Percentiles rank a stretch among this genome's conserved stretches.
These are phyloP conservation scores for Debaryomyces hansenii DNA, from an alignment of 805 yeast species.

Conservation along the genomic window DNA sequence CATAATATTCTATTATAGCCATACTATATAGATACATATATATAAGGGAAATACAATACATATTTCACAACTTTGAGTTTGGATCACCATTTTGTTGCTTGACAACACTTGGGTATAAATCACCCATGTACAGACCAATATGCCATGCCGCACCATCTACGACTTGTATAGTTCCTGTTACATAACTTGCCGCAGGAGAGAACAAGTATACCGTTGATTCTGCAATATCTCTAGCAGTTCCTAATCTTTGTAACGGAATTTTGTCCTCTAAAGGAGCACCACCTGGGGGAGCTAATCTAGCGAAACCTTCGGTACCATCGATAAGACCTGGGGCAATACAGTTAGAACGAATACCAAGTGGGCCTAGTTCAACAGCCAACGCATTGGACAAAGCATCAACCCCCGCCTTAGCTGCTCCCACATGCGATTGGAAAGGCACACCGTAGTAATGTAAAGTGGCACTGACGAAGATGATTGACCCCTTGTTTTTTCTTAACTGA, in stretches of 20 bases:
- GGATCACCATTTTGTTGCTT: slow-evolving; percentile 27
- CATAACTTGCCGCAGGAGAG: slow-evolving; percentile 76
- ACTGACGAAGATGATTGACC: slow-evolving; percentile 73
- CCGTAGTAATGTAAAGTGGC: slow-evolving; percentile 92
- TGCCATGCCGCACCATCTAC: slow-evolving; percentile 96
- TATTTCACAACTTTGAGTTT: slow-evolving; percentile 20
- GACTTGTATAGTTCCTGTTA: slow-evolving; percentile 74
- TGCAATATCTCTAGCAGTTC: slow-evolving; percentile 78
- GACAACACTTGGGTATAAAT: slow-evolving; percentile 34
- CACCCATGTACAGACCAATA: slow-evolving; percentile 46
- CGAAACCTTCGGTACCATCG: slow-evolving; percentile 82
- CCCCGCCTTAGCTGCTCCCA: slow-evolving; percentile 95
- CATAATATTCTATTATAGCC: background rate
- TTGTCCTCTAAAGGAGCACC: slow-evolving; percentile 36
- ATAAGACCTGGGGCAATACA: slow-evolving; percentile 93
- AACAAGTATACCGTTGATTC: slow-evolving; percentile 81
- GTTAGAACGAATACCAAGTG: slow-evolving; percentile 80
- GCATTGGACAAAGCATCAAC: slow-evolving; percentile 84
- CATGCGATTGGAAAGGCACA: slow-evolving; percentile 85
- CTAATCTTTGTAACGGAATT: slow-evolving; percentile 69
- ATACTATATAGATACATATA: background rate
- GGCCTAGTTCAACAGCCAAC: slow-evolving; percentile 89
- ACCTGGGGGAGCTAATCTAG: slow-evolving; percentile 54
- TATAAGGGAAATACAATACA: background rate
- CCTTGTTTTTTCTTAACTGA: slow-evolving; percentile 64